These are phyloP conservation scores for Sclerotinia glacialis DNA, from an alignment of 2,329 filamentous ascomycete genomes.

Conservation along the genomic window DNA sequence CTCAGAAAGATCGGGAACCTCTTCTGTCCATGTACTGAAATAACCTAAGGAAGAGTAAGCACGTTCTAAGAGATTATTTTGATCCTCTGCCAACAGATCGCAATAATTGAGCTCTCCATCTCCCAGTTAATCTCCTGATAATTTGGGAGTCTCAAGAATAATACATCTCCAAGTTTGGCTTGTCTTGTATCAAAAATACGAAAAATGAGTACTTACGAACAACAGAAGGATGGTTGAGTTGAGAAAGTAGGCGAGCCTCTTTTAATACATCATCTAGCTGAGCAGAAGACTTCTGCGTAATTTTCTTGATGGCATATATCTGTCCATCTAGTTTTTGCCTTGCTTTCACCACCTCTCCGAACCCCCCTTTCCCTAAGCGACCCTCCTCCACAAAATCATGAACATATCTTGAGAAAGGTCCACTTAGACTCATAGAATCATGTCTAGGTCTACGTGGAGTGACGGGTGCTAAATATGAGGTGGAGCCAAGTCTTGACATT, in stretches of 20 bases:
- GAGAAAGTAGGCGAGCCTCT: constrained; percentile 85
- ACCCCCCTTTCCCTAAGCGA: constrained; percentile 86
- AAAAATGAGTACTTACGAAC: constrained; percentile 36
- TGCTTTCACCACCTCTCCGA: constrained; percentile 93
- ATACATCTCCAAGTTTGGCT: neutral
- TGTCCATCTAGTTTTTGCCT: constrained; percentile 91
- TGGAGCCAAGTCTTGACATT: constrained; percentile 43
- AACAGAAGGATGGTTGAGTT: constrained; percentile 80
- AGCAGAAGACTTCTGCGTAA: constrained; percentile 74
- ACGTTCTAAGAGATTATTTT: neutral
- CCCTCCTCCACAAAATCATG: constrained; percentile 91
- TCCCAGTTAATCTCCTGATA: neutral
- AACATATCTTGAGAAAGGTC: constrained; percentile 62
- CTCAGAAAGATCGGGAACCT: constrained; percentile 53
- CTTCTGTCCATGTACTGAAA: constrained; percentile 92
- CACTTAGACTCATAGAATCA: constrained; percentile 58
- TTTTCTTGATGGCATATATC: constrained; percentile 96
- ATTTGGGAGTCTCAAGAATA: neutral
- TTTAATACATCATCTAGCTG: constrained; percentile 80
- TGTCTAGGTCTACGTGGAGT: constrained; percentile 52
- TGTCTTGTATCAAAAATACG: neutral
- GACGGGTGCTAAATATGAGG: constrained; percentile 44
- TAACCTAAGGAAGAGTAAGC: constrained; percentile 63
- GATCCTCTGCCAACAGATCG: no score
- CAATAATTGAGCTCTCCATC: neutral